Evolutionary conservation across 1,284 basidiomycete species (phyloP).

Genomic region (Dichomitus squalens): DNA sequence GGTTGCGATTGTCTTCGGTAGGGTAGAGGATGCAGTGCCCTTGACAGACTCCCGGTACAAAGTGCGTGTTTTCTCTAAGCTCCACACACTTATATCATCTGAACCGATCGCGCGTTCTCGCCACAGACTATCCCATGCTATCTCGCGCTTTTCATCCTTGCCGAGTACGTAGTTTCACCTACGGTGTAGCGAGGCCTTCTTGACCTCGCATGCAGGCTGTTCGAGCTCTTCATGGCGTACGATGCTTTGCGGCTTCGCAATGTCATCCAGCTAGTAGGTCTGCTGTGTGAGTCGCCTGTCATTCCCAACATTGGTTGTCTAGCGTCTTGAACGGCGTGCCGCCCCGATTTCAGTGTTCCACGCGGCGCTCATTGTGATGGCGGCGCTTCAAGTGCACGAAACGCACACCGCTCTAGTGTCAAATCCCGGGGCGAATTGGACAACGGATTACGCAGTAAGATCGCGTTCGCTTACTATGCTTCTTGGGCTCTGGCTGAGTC

Average conservation of each 20-base stretch:
- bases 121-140: slow-evolving; percentile 80
- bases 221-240: slow-evolving; percentile 72
- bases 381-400: slow-evolving; percentile 75
- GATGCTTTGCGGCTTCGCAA: slow-evolving; percentile 77
- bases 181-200: not conserved
- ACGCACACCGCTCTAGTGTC: slow-evolving; percentile 61
- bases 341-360: slow-evolving; percentile 63
- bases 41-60: slow-evolving; percentile 52
- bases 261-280: slow-evolving; percentile 74
- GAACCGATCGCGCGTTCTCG: slow-evolving; percentile 2
- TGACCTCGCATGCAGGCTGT: slow-evolving; percentile 49
- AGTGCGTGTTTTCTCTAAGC: slow-evolving; percentile 35
- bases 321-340: not conserved
- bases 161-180: slow-evolving; percentile 54
- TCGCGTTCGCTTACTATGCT: not conserved
- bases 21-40: slow-evolving; percentile 59
- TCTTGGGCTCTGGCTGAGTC: not conserved
- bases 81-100: not conserved
- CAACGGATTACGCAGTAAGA: slow-evolving; percentile 18
- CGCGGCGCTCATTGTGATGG: slow-evolving; percentile 67
- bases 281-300: slow-evolving; percentile 52
- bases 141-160: slow-evolving; percentile 78
- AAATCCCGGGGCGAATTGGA: slow-evolving; percentile 17
- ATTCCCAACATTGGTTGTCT: not conserved
- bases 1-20: slow-evolving; percentile 43